Evolutionary conservation across 2,329 filamentous ascomycete species (phyloP), one percentile per base, ranked within the genome.

Genomic region (Pseudogymnoascus sp.): DNA sequence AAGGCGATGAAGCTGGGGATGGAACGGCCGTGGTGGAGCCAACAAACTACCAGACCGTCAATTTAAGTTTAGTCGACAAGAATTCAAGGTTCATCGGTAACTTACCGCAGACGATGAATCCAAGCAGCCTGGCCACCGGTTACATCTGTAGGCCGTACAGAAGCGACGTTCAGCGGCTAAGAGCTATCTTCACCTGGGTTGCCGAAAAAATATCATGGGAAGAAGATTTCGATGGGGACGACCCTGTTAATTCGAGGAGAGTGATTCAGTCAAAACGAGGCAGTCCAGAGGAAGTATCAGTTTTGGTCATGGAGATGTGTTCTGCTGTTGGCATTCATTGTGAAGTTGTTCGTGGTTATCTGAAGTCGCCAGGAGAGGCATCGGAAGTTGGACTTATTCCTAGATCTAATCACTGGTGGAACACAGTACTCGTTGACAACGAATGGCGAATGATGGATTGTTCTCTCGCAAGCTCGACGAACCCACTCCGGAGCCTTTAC

Each of bases 401-500:
- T n/a, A 85, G 88, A 31, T 83, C 93, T 0, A 99, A 99, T 71
- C 94, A 99, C 76, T 97, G 90, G 86, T 99, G 94, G 94, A 99
- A 99, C 69, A 87, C 91, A 0, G 91, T 97, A 16, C 78, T 97
- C 37, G 87, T 97, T 7, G 94, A 99, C 73, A 88, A 90, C 21
- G 92, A 97, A 75, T 99, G 94, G 94, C 89, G 94, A 60, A 89
- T 97, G 67, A 91, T 99, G 78, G 94, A 99, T 74, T 94, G 91
- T 73, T 95, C 91, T 37, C 80, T 99, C 58, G 92, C 94, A 3
- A 92, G 89, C 66, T 92, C 93, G 11, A 96, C 93, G 0, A 91
- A 97, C 70, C 93, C 94, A 8, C 86, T 84, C 63, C 84, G 95
- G 58, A 80, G 79, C 14, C 79, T 86, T 33, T 97, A 95, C 75